phyloP scores from a whole-genome alignment of 805 yeast species.

The Metschnikowia cerradonensis region DNA sequence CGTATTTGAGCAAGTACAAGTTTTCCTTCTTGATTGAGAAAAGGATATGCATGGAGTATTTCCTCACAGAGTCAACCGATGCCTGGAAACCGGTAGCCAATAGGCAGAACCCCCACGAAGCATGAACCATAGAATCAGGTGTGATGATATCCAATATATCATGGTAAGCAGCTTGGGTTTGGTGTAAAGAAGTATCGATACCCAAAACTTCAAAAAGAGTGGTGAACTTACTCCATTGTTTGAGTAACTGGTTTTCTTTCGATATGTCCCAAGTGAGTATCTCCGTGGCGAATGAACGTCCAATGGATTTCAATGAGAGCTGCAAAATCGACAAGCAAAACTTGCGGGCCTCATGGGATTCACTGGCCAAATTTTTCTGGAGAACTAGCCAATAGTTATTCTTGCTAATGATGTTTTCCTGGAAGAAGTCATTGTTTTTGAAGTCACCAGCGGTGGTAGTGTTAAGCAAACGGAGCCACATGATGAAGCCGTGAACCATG shows the following conservation, averaged over 20 bases:
- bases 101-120: conserved; percentile 71
- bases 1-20: conserved; percentile 33
- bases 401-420: conserved; percentile 19
- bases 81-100: conserved; percentile 73
- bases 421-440: conserved; percentile 21
- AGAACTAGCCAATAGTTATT: conserved; percentile 48
- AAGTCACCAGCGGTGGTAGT: conserved; percentile 11
- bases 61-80: conserved; percentile 72
- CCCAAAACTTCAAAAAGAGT: conserved; percentile 79
- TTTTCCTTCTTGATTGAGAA: conserved; percentile 47
- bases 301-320: conserved; percentile 49
- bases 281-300: conserved; percentile 27
- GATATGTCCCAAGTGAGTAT: conserved; percentile 43
- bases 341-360: conserved; percentile 65
- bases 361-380: conserved; percentile 52
- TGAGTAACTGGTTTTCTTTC: conserved; percentile 25
- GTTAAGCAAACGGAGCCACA: conserved; percentile 54
- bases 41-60: conserved; percentile 53
- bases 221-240: conserved; percentile 67
- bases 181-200: conserved; percentile 81
- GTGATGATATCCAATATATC: conserved; percentile 57
- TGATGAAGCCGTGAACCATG: conserved; percentile 43
- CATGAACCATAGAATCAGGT: conserved; percentile 49
- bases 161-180: conserved; percentile 68
- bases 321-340: conserved; percentile 63